These are phyloP conservation scores for Pichia scutulata DNA, from an alignment of 805 yeast genomes.

Conservation along the genomic window DNA sequence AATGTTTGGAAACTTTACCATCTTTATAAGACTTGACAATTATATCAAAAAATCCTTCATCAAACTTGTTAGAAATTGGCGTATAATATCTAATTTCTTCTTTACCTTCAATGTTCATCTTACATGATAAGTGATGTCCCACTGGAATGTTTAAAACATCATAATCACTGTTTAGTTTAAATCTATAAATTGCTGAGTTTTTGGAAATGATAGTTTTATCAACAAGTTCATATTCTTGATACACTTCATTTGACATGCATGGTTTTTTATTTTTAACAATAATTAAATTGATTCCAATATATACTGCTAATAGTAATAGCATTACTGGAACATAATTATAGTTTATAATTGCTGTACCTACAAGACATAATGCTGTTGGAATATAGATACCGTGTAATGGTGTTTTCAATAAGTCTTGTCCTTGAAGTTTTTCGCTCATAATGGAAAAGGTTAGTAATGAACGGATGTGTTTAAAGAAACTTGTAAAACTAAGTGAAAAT, in stretches of 20 bases:
- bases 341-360: conserved; percentile 52
- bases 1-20: conserved; percentile 60
- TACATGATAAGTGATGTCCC: conserved; percentile 68
- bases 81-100: conserved; percentile 62
- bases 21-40: conserved; percentile 68
- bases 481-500: no score
- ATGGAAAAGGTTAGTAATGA: neutral
- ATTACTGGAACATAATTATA: conserved; percentile 42
- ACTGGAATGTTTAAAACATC: conserved; percentile 62
- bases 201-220: conserved; percentile 69
- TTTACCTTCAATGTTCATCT: conserved; percentile 38
- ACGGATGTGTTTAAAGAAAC: neutral
- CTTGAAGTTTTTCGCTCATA: conserved; percentile 8
- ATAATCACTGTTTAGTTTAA: conserved; percentile 51
- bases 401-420: conserved; percentile 48
- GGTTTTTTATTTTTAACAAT: conserved; percentile 31
- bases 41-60: conserved; percentile 67
- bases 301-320: conserved; percentile 33
- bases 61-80: conserved; percentile 65
- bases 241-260: conserved; percentile 41
- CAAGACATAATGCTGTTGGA: conserved; percentile 52
- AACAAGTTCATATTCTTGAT: conserved; percentile 59
- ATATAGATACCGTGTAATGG: conserved; percentile 73
- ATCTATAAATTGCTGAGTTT: conserved; percentile 68
- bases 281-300: conserved; percentile 28